A percentile compares a stretch with the other conserved stretches of the same genome.
Evolutionary conservation across 805 yeast species (phyloP).

Genomic region (Pichia nakasei): DNA sequence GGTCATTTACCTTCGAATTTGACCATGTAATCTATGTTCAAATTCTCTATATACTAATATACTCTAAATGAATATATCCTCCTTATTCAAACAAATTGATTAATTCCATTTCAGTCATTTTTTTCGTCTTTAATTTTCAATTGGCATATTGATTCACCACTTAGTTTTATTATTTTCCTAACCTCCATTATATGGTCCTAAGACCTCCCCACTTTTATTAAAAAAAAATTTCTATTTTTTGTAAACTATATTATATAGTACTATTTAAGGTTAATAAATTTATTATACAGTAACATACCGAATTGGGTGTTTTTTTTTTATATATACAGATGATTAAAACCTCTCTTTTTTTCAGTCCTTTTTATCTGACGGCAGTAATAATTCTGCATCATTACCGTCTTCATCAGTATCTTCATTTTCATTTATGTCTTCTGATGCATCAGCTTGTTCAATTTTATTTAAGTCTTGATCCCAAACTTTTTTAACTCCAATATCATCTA

Average conservation of each 20-base stretch:
- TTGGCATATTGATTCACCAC: not conserved
- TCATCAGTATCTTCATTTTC: conserved; percentile 1
- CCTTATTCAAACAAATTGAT: too few species aligned
- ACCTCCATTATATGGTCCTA: not conserved
- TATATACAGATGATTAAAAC: not conserved
- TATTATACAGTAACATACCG: too few species aligned
- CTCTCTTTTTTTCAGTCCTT: not conserved
- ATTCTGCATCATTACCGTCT: conserved; percentile 12
- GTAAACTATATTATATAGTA: too few species aligned
- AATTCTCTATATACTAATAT: not conserved
- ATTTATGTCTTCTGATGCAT: conserved; percentile 7
- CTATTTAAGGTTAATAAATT: too few species aligned
- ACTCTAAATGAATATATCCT: too few species aligned
- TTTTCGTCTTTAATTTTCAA: not conserved
- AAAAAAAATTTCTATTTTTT: too few species aligned
- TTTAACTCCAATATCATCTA: conserved; percentile 23
- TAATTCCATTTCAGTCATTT: not conserved
- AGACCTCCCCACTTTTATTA: too few species aligned
- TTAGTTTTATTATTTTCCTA: not conserved
- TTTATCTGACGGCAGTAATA: conserved; percentile 10
- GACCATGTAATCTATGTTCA: conserved; percentile 2
- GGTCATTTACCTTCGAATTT: conserved; percentile 9
- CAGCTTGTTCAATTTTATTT: conserved; percentile 14
- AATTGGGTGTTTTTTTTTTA: not conserved
- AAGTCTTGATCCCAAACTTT: conserved; percentile 25